Evolutionary conservation across 2,329 filamentous ascomycete genomes (phyloP), one percentile per base, ranked within the genome.

Genomic region (Aspergillus novofumigatus): DNA sequence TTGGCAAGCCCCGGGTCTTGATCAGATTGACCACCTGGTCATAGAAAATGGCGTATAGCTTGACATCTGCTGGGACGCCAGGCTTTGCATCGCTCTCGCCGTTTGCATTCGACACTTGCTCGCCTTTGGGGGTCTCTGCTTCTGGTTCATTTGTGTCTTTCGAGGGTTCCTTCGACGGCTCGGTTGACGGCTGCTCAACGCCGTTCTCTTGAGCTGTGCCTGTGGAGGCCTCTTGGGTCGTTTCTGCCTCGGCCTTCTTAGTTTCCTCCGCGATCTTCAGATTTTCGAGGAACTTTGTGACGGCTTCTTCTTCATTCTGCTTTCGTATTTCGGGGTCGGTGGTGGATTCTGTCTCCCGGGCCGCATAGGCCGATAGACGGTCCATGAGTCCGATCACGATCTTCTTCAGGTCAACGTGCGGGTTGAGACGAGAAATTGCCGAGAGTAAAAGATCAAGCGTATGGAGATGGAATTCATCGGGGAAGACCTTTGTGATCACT

Each of bases 351-450:
- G 90, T 84, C 74, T 97, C 93, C 56, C 92, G 84, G 66, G 94
- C 89, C n/a, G 94, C 93, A 73, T 96, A 99, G 55, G 92, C 88
- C 6, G 94, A 97, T 29, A 99, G 77, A 42, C 94, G 86, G 70
- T 99, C 93, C 95, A 99, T 99, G 59, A 99, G 81, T 26, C 93
- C 94, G 70, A 97, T 97, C 9, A 99, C 93, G 57, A 99, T 99
- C 49, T 90, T 90, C 78, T 99, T 99, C 77, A 99, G 87, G 65
- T 99, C 96, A 68, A 99, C 94, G 69, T 97, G 91, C 0, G 93
- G 94, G 68, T 99, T 97, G 41, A 99, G 81, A 57, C 93, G 84
- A 14, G 93, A 91, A 35, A 96, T 96, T 6, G 94, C 94, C 8
- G 89, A 94, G 35, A 99, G 85, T 72, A 99, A 91, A 71, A 97